Base-by-base conservation (phyloP, 176 grass and related monocot species). In the Areca catechu region DNA sequence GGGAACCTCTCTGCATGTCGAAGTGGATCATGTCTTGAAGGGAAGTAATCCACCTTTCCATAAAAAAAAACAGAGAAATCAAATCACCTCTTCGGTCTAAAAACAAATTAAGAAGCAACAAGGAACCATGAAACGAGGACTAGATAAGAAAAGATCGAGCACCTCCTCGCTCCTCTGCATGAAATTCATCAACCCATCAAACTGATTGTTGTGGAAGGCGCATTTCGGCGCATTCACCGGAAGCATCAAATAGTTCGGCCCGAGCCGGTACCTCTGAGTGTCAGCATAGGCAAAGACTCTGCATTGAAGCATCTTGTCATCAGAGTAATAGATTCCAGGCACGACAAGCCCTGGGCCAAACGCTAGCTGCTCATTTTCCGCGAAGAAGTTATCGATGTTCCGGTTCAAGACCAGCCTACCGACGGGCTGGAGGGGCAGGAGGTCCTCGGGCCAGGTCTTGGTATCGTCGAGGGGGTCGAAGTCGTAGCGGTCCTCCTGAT, bases 231-330 rank as follows among this genome's bases (percentile, higher is more conserved):
- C 90, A 75, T 95, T 95, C 7, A 95, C 90, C 0, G 85, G 90
- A 15, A 95, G 81, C 90, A 77, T 89, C 47, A 95, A 75, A 85
- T 95, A 95, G 76, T 95, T 95, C 0, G 90, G 90, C 0, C 90
- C 90, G 0, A 95, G 79, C 16, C 90, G 47, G 82, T 95, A 95
- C 0, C 90, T 61, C 79, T 95, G 90, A 4, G 90, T 95, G 85
- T 95, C 90, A 15, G 65, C 90, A 47, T 95, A 95, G 10, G 90
- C 90, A 77, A 95, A 95, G 54, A 89, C 76, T 49, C 90, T 49
- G 72, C 90, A 95, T 73, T 95, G 90, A 15, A 95, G 90, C 90
- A 95, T 95, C 73, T 95, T 95, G 70, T 95, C 90, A 71, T 95
- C 90, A 10, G 90, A 95, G 82, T 95, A 95, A 85, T 95, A 83